Evolutionary conservation across 345 rosid species (phyloP).

Genomic region (Cardamine occulta): DNA sequence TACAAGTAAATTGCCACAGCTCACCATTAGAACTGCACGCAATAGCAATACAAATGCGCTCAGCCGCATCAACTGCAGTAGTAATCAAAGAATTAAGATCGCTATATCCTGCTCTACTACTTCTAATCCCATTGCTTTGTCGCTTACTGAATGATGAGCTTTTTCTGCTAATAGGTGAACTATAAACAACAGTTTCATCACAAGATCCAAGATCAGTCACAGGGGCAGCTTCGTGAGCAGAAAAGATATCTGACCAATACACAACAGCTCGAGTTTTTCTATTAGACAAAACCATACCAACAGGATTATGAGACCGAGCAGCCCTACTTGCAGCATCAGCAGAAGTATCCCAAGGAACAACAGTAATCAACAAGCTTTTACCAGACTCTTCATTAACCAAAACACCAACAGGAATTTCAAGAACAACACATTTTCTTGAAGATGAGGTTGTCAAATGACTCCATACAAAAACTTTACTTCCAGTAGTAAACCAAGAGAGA

Average conservation of each 20-base stretch:
- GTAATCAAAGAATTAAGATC: constrained; percentile 74
- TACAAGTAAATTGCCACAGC: constrained; percentile 76
- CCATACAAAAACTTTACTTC: constrained; percentile 76
- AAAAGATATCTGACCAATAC: constrained; percentile 77
- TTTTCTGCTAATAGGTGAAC: constrained; percentile 52
- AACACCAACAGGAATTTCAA: constrained; percentile 63
- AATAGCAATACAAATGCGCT: constrained; percentile 64
- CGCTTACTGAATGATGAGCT: constrained; percentile 43
- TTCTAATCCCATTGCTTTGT: constrained; percentile 45
- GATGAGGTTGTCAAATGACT: constrained; percentile 58
- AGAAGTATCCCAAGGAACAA: constrained; percentile 69
- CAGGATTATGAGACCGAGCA: constrained; percentile 47
- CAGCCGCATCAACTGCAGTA: constrained; percentile 47
- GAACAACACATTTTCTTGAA: constrained; percentile 58
- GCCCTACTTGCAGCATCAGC: constrained; percentile 45
- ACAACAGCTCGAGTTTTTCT: constrained; percentile 61
- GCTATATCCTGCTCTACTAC: constrained; percentile 43
- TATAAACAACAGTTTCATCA: constrained; percentile 50
- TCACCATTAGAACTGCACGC: constrained; percentile 74
- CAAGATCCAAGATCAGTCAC: constrained; percentile 48
- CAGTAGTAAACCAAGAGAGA: constrained; percentile 79
- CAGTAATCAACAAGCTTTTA: constrained; percentile 64
- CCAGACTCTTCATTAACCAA: constrained; percentile 41
- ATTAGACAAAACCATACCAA: constrained; percentile 68
- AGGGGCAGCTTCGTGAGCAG: constrained; percentile 51